Evolutionary conservation across 2,329 filamentous ascomycete genomes (phyloP), one percentile per base, ranked within the genome.

Genomic region (Penicillium fuscoglaucum): DNA sequence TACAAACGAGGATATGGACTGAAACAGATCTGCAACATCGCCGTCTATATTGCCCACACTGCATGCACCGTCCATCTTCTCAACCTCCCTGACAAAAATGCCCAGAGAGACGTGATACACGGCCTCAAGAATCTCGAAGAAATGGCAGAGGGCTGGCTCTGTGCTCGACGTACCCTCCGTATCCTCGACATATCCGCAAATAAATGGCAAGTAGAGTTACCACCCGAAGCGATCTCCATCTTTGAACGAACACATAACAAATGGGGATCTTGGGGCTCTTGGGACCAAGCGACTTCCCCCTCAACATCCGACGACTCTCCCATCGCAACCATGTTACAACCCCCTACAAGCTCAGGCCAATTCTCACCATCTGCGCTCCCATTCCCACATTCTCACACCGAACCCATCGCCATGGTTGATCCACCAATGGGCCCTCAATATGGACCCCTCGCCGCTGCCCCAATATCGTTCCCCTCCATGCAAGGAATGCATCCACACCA

Each of bases 21-120:
- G 13, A 87, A 91, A 5, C 93, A 98, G 72, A 96, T 99, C 35
- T 96, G 91, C 77, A 98, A 98, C 70, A 91, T 98, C 67, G 93
- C 90, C 3, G 92, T 98, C 0, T 99, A 99, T 74, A 97, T 98
- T 76, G 84, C 90, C 0, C 93, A 98, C 73, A 95, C 91, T 5
- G 93, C 95, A 31, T 96, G 92, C 72, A 97, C 92, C 0, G 96
- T 98, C 40, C 95, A 98, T 69, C 79, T 99, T 21, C 85, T 99
- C 37, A 97, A 97, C 65, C 80, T 98, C 1, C 93, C 93, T 0
- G 93, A 97, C 66, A 96, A 95, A 77, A 95, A 90, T 31, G 91
- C 95, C 5, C 89, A 87, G 68, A 82, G 93, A 66, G 93, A 98
- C 73, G 90, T 99, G 43, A 89, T 90, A 5, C 93, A 97, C 67